Conservation (phyloP, 208 protist species). For the Strigomonas galati region DNA sequence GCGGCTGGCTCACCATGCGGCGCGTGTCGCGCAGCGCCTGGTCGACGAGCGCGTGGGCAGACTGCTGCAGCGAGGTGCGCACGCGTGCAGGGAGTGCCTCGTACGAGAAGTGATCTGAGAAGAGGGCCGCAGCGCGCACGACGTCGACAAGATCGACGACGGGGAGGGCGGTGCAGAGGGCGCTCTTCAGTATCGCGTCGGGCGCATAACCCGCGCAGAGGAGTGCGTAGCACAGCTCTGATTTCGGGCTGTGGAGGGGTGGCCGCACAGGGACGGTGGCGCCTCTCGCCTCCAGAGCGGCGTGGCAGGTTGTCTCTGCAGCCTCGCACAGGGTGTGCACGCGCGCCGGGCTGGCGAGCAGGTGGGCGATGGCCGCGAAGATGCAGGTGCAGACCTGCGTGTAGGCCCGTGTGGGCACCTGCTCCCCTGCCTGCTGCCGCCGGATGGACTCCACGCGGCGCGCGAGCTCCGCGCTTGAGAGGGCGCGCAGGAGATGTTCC, state of each 20-base stretch:
- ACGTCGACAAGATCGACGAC: constrained; percentile 49
- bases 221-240: constrained; percentile 47
- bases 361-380: constrained; percentile 23
- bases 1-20: neutral
- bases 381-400: constrained; percentile 27
- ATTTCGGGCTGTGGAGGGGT: constrained; percentile 22
- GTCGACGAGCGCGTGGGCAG: constrained; percentile 17
- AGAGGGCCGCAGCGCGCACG: constrained; percentile 30
- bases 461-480: neutral
- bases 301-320: constrained; percentile 16
- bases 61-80: constrained; percentile 14
- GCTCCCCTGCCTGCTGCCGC: neutral
- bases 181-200: constrained; percentile 46
- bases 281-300: neutral
- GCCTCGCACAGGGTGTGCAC: constrained; percentile 14
- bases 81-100: constrained; percentile 43
- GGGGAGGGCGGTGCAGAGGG: constrained; percentile 45
- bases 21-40: constrained; percentile 17
- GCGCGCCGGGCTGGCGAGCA: constrained; percentile 2
- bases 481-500: neutral
- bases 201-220: constrained; percentile 56
- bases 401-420: constrained; percentile 3
- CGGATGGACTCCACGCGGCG: constrained; percentile 2
- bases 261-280: constrained; percentile 21
- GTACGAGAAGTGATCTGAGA: constrained; percentile 38